Evolutionary conservation across 2,329 filamentous ascomycete species (phyloP).

Genomic region (Alternaria brassicae): DNA sequence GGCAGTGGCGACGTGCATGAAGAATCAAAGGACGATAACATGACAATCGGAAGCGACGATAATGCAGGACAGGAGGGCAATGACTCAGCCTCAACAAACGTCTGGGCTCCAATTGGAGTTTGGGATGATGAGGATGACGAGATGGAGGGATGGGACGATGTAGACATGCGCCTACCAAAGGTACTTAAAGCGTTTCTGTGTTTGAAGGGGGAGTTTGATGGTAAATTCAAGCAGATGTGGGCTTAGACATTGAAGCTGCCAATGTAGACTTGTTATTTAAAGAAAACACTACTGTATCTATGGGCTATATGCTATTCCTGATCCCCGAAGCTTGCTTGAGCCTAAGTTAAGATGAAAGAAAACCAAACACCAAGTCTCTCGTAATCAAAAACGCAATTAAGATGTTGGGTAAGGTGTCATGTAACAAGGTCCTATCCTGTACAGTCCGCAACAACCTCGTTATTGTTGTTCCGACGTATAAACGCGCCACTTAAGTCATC

Average conservation of each 20-base stretch:
- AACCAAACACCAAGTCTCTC: too few relatives aligned
- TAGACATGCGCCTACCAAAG: constrained; percentile 55
- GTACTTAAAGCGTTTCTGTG: constrained; percentile 66
- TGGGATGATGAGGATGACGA: constrained; percentile 32
- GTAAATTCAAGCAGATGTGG: constrained; percentile 60
- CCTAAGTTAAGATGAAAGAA: too few relatives aligned
- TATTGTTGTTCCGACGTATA: too few relatives aligned
- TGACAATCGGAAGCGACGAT: constrained; percentile 31
- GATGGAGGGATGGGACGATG: constrained; percentile 48
- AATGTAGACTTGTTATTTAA: background rate
- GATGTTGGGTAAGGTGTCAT: too few relatives aligned
- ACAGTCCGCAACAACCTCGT: too few relatives aligned
- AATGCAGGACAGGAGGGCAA: constrained; percentile 16
- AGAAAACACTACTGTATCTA: background rate
- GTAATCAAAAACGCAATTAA: too few relatives aligned
- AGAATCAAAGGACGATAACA: constrained; percentile 48
- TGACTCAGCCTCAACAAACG: constrained; percentile 34
- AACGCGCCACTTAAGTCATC: too few relatives aligned
- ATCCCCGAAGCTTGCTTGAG: background rate
- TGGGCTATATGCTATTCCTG: background rate
- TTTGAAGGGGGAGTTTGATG: constrained; percentile 66
- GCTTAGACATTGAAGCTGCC: background rate
- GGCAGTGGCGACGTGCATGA: constrained; percentile 59
- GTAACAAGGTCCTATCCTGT: too few relatives aligned
- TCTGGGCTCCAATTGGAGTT: constrained; percentile 31